phyloP scores from a whole-genome alignment of 495 filamentous ascomycete genomes.

The Durotheca rogersii region DNA sequence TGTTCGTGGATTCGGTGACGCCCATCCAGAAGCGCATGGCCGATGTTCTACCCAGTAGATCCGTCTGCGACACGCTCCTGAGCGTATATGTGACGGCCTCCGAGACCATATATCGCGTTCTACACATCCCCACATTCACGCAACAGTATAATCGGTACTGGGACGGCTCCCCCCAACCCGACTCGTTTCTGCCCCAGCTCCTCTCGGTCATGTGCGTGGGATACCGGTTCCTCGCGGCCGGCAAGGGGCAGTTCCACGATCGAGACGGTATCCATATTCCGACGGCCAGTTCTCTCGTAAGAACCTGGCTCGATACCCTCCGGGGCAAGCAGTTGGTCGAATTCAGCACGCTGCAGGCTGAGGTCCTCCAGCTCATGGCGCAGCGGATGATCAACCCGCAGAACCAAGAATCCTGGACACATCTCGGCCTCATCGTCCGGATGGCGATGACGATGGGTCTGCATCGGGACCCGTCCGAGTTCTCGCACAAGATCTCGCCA shows the following conservation, averaged over 20 bases:
- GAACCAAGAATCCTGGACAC: slow-evolving; percentile 41
- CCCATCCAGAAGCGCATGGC: slow-evolving; percentile 45
- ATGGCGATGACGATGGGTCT: slow-evolving; percentile 49
- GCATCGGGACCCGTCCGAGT: slow-evolving; percentile 44
- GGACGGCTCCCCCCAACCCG: slow-evolving; percentile 32
- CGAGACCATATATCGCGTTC: slow-evolving; percentile 52
- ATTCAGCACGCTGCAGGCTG: slow-evolving; percentile 40
- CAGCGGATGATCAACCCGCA: slow-evolving; percentile 38
- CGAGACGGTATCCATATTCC: slow-evolving; percentile 41
- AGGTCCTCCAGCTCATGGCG: slow-evolving; percentile 41
- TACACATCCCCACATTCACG: slow-evolving; percentile 49
- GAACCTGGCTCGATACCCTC: slow-evolving; percentile 41
- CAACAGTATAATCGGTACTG: slow-evolving; percentile 48
- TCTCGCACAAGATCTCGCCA: slow-evolving; percentile 31
- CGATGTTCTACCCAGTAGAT: slow-evolving; percentile 38
- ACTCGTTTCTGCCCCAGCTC: slow-evolving; percentile 48
- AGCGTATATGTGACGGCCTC: slow-evolving; percentile 46
- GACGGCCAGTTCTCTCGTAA: slow-evolving; percentile 42
- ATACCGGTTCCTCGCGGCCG: slow-evolving; percentile 34
- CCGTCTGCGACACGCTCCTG: slow-evolving; percentile 41
- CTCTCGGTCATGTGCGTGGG: slow-evolving; percentile 40
- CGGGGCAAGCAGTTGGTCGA: slow-evolving; percentile 41
- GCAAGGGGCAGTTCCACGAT: slow-evolving; percentile 33
- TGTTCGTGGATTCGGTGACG: slow-evolving; percentile 43
- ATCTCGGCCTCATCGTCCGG: slow-evolving; percentile 41